Percentiles rank a stretch among this genome's conserved stretches.
Conservation (phyloP, 106 monocot species). For the Cymbidium sinense region DNA sequence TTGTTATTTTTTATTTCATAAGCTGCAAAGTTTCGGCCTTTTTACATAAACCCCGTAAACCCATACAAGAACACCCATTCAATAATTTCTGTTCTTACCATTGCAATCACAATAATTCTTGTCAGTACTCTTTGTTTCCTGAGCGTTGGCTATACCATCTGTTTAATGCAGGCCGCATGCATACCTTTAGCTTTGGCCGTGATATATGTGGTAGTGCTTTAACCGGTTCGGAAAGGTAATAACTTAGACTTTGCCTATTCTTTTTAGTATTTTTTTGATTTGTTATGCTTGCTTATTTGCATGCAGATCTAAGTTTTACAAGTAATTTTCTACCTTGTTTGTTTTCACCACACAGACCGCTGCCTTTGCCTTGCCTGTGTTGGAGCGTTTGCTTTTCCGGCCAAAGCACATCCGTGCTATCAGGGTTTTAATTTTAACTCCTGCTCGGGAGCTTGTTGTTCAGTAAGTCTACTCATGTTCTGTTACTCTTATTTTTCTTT, state of each 20-base stretch:
- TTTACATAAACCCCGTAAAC: no score
- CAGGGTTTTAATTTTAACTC: no score
- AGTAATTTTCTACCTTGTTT: slow-evolving; percentile 1
- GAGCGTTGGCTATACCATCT: not conserved
- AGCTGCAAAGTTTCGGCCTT: no score
- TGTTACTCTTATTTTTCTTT: no score
- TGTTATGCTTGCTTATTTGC: no score
- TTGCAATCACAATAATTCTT: no score
- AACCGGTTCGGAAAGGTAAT: slow-evolving; percentile 98
- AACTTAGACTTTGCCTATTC: not conserved
- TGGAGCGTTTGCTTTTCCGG: slow-evolving; percentile 89
- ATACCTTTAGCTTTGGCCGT: slow-evolving; percentile 92
- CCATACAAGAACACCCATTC: no score
- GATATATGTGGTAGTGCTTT: slow-evolving; percentile 97
- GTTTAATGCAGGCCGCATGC: slow-evolving; percentile 70
- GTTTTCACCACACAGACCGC: slow-evolving; percentile 63
- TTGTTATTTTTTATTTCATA: no score
- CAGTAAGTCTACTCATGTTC: no score
- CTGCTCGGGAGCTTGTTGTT: no score
- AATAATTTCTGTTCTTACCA: not conserved
- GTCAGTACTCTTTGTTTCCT: not conserved
- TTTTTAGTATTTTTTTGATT: no score
- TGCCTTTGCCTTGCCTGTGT: slow-evolving; percentile 82
- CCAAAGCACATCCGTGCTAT: slow-evolving; percentile 83
- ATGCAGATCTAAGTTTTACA: not conserved